Percentiles rank a stretch among this genome's conserved stretches.
phyloP scores from a whole-genome alignment of 805 yeast genomes.

The Suhomyces sp. region DNA sequence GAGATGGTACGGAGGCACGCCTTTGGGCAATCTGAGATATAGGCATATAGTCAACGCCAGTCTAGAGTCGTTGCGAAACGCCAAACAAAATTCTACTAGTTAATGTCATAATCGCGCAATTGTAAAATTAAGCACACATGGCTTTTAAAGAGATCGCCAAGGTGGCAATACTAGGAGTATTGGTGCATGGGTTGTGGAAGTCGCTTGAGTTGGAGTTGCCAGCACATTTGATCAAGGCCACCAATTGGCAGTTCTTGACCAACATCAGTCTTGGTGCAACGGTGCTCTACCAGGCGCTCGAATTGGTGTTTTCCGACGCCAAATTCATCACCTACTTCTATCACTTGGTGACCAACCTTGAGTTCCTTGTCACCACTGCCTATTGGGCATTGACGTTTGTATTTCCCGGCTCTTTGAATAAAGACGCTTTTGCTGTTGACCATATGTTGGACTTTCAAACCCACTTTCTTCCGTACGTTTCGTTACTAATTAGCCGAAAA shows the following conservation, averaged over 20 bases:
- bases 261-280: conserved; percentile 15
- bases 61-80: conserved; percentile 41
- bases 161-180: conserved; percentile 1
- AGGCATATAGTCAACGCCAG: conserved; percentile 61
- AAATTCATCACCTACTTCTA: conserved; percentile 4
- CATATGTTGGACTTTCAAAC: conserved; percentile 19
- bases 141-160: background rate
- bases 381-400: conserved; percentile 21
- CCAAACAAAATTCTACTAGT: background rate
- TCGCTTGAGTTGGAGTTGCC: conserved; percentile 17
- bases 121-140: background rate
- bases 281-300: conserved; percentile 2
- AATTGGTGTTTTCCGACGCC: background rate
- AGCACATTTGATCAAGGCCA: conserved; percentile 17
- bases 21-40: conserved; percentile 69
- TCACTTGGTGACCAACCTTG: conserved; percentile 16
- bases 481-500: conserved; percentile 10
- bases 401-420: conserved; percentile 15
- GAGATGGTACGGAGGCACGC: conserved; percentile 81
- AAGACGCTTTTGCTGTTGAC: conserved; percentile 15
- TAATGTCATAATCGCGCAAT: background rate
- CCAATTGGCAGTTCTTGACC: conserved; percentile 25
- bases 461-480: conserved; percentile 24
- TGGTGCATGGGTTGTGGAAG: conserved; percentile 11
- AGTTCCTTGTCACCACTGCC: conserved; percentile 19